These are phyloP conservation scores for Aspergillus quadrilineatus DNA, from an alignment of 2,329 filamentous ascomycete species.

Conservation along the genomic window DNA sequence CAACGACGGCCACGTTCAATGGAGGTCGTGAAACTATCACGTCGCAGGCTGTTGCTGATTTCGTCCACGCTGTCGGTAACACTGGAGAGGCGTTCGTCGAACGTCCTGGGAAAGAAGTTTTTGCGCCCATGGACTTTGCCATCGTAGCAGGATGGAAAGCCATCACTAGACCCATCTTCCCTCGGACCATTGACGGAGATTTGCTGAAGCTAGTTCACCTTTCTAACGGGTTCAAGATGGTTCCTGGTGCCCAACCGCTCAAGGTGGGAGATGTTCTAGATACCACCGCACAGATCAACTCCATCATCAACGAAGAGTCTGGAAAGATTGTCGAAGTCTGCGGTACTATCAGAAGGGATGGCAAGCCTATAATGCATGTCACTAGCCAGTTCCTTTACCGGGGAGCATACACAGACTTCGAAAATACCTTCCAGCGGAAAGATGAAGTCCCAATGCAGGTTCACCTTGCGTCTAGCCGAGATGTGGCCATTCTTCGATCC, in stretches of 20 bases:
- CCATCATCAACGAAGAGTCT: constrained; percentile 95
- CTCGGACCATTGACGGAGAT: constrained; percentile 91
- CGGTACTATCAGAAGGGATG: constrained; percentile 84
- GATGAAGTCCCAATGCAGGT: constrained; percentile 92
- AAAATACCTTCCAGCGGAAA: constrained; percentile 99
- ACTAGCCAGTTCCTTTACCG: constrained; percentile 98
- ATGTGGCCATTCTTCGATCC: constrained; percentile 88
- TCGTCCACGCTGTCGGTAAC: constrained; percentile 98
- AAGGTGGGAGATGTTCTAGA: constrained; percentile 93
- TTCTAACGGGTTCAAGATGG: constrained; percentile 97
- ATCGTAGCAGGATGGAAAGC: constrained; percentile 99
- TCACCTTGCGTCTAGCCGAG: constrained; percentile 80
- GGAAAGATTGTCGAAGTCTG: constrained; percentile 99
- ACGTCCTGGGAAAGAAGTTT: constrained; percentile 87
- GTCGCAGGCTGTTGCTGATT: constrained; percentile 92
- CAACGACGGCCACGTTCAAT: constrained; percentile 84
- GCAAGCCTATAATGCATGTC: constrained; percentile 91
- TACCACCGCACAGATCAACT: constrained; percentile 93
- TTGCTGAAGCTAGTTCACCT: constrained; percentile 93
- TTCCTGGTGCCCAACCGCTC: constrained; percentile 88
- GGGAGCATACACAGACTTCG: constrained; percentile 85
- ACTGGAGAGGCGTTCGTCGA: constrained; percentile 97
- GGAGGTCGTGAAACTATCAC: constrained; percentile 86
- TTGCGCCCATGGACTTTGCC: constrained; percentile 97
- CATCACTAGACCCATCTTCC: constrained; percentile 99